A percentile compares a stretch with the other conserved stretches of the same genome.
phyloP scores from a whole-genome alignment of 2,329 filamentous ascomycete genomes.

The Rhinocladiella similis region DNA sequence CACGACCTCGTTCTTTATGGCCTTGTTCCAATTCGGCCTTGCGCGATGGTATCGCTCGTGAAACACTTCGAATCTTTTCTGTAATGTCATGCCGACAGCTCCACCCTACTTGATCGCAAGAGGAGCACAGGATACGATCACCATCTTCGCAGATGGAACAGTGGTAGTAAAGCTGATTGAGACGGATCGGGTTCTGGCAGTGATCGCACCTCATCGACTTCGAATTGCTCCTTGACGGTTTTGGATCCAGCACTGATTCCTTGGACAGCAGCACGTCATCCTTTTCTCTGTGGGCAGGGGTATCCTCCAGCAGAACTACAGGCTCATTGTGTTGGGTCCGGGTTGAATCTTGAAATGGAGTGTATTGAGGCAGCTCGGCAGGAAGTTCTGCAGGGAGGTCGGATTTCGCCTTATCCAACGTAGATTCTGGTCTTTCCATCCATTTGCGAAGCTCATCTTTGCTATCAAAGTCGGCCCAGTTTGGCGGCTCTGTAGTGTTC shows the following conservation, averaged over 20 bases:
- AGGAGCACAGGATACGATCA: slow-evolving; percentile 27
- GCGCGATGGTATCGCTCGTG: slow-evolving; percentile 3
- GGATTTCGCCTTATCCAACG: slow-evolving; percentile 6
- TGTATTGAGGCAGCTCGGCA: slow-evolving; percentile 25
- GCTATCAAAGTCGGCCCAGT: slow-evolving; percentile 23
- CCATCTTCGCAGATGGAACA: slow-evolving; percentile 27
- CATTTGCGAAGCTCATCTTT: slow-evolving; percentile 24
- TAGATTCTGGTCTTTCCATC: slow-evolving; percentile 14
- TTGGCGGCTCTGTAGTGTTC: slow-evolving; percentile 15
- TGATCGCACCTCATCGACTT: slow-evolving; percentile 29
- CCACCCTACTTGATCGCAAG: slow-evolving; percentile 25
- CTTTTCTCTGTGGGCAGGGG: slow-evolving; percentile 4
- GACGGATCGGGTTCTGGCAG: slow-evolving; percentile 26
- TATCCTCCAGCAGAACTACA: slow-evolving; percentile 11
- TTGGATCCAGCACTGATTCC: neutral
- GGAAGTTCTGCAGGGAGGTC: slow-evolving; percentile 23
- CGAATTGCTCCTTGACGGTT: slow-evolving; percentile 1
- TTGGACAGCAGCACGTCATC: neutral
- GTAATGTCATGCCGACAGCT: slow-evolving; percentile 29
- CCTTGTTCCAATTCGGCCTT: neutral
- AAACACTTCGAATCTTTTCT: slow-evolving; percentile 24
- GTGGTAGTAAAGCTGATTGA: slow-evolving; percentile 28
- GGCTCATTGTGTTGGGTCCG: slow-evolving; percentile 22
- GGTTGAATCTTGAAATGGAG: slow-evolving; percentile 23
- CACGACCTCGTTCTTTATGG: slow-evolving; percentile 6